Percentiles rank a stretch among this genome's conserved stretches.
Conservation (phyloP, 2,329 filamentous ascomycete genomes). For the Beauveria medogensis region DNA sequence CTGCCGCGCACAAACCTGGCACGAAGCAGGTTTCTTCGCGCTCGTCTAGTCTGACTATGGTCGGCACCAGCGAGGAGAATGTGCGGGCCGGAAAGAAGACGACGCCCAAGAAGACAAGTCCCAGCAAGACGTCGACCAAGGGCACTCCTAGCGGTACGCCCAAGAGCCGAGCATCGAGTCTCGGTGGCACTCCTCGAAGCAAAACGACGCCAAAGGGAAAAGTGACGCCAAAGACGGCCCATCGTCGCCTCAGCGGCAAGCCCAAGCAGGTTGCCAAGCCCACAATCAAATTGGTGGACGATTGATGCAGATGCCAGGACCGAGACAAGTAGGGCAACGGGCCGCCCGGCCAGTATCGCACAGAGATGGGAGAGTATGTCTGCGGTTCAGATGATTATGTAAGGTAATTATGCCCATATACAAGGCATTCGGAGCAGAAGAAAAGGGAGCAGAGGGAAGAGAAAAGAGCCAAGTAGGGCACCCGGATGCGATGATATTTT, state of each 20-base stretch:
- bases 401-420: neutral
- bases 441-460: neutral
- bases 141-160: slow-evolving; percentile 13
- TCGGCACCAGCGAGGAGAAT: slow-evolving; percentile 10
- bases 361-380: neutral
- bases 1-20: neutral
- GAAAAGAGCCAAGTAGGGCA: neutral
- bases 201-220: slow-evolving; percentile 11
- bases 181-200: neutral
- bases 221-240: slow-evolving; percentile 10
- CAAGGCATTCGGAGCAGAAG: neutral
- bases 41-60: slow-evolving; percentile 17
- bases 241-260: slow-evolving; percentile 10
- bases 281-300: slow-evolving; percentile 2
- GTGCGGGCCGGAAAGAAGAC: slow-evolving; percentile 10
- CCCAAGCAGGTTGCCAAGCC: slow-evolving; percentile 7
- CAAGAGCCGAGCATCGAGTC: slow-evolving; percentile 2
- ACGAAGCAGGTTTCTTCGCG: slow-evolving; percentile 11
- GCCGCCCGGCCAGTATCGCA: neutral
- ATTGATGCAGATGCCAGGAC: neutral
- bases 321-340: neutral
- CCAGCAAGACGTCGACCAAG: slow-evolving; percentile 13
- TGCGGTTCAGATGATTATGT: neutral
- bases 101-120: neutral
- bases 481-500: neutral